Evolutionary conservation across 176 grass and related monocot genomes (phyloP), one percentile per base, ranked within the genome.

Genomic region (Elaeis guineensis): DNA sequence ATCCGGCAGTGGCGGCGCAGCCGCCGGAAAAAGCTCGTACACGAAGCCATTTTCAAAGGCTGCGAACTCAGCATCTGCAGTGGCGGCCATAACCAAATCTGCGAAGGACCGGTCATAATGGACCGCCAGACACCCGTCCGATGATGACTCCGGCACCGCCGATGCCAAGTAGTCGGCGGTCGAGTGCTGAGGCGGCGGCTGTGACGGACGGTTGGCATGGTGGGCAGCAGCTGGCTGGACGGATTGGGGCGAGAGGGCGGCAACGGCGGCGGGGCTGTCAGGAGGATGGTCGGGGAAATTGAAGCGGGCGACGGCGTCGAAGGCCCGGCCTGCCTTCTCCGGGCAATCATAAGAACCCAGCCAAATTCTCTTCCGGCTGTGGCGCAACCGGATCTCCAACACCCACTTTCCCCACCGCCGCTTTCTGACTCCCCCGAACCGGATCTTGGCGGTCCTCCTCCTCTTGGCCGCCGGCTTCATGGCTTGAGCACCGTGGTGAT

Each of bases 301-400:
- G 62, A 50, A 51, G 62, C 23, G 22, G 12, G 39, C 62, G 62
- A 48, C 62, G 12, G 39, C 62, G 62, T 64, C 62, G 62, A 49
- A 51, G 39, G 62, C 44, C 62, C 63, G 21, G 19, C 20, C 62
- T 0, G 62, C 62, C 62, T 49, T 64, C 62, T 64, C 35, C 6
- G 20, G 30, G 4, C 21, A 50, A 16, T 21, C 14, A 49, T 26
- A 65, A 3, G 63, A 65, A 21, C 63, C 63, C 21, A 65, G 63
- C 63, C 63, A 52, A 5, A 65, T 21, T 6, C 63, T 19, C 63
- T 65, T 49, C 63, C 62, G 62, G 39, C 39, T 64, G 62, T 64
- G 49, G 39, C 48, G 62, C 30, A 49, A 50, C 19, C 63, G 48
- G 19, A 65, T 48, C 63, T 52, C 63, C 49, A 44, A 48, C 63